Base-by-base conservation (phyloP, 1,284 basidiomycete genomes). In the Cystobasidium pallidum region DNA sequence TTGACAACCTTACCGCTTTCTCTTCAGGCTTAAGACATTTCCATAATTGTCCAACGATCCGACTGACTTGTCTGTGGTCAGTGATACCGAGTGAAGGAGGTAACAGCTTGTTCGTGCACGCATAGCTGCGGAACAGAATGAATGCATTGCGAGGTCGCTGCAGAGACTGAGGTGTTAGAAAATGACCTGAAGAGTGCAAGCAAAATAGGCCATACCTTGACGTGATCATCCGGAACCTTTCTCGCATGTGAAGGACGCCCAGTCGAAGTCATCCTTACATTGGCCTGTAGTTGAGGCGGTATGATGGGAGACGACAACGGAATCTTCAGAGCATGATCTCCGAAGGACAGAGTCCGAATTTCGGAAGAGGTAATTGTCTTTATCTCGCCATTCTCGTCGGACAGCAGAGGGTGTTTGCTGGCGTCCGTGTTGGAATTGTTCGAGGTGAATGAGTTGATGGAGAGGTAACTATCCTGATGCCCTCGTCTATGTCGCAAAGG, bases 81-180 rank as follows among this genome's bases (percentile, higher is more conserved):
- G 72, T 76, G 72, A 79, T 77, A 17, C 74, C 75, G 47, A 77
- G 73, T 11, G 64, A 75, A 21, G 73, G 63, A 1, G 74, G 75
- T 1, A 75, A 43, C 1, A 66, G 67, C 36, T 72, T 26, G 72
- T 76, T 21, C 64, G 87, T 85, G 77, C 93, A 91, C 79, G 93
- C 92, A 65, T 91, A 90, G 39, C 91, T 91, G 74, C 94, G 87
- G 82, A 94, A 96, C 80, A 96, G 87, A 78, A 96, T 95, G 83
- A 95, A 96, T 58, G 94, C 92, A 81, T 96, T 96, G 36, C 92
- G 89, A 0, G 93, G 93, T 39, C 93, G 88, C 58, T 93, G 92
- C 80, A 39, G 94, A 91, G 39, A 10, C 45, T 10, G 2, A 74
- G 67, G 0, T 63, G 67, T 63, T 76, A 77, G 49, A 74, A 72